Evolutionary conservation across 495 filamentous ascomycete genomes (phyloP).

Genomic region (Darksidea phi): DNA sequence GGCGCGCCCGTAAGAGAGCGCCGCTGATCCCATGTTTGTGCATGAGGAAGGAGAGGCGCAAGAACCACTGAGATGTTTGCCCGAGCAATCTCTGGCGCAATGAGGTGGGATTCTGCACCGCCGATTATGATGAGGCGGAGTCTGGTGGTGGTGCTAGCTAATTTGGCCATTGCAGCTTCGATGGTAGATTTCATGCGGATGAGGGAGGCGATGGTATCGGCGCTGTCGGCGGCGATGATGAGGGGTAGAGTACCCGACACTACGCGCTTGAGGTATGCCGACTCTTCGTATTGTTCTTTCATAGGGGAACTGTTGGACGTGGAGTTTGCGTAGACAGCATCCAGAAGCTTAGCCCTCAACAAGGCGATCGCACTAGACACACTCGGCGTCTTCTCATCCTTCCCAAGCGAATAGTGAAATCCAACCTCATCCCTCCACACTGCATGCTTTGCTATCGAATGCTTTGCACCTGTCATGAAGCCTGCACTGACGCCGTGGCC

Average conservation of each 20-base stretch:
- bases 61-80: conserved; percentile 34
- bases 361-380: conserved; percentile 28
- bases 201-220: conserved; percentile 36
- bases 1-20: conserved; percentile 37
- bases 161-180: conserved; percentile 17
- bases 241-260: conserved; percentile 30
- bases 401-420: conserved; percentile 45
- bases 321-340: conserved; percentile 26
- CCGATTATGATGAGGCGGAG: conserved; percentile 32
- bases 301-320: neutral
- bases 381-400: conserved; percentile 28
- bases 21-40: conserved; percentile 36
- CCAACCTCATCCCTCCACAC: conserved; percentile 48
- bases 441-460: conserved; percentile 44
- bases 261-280: conserved; percentile 27
- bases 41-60: conserved; percentile 33
- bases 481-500: conserved; percentile 50
- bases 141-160: neutral
- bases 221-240: conserved; percentile 36
- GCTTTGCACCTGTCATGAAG: conserved; percentile 48
- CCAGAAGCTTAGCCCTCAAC: conserved; percentile 32
- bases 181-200: conserved; percentile 34
- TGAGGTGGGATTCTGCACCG: conserved; percentile 36
- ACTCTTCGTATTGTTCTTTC: conserved; percentile 23
- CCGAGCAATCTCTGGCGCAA: conserved; percentile 32